Evolutionary conservation across 768 basidiomycete species (phyloP), one percentile per base, ranked within the genome.

Genomic region (Boletellus ananas): DNA sequence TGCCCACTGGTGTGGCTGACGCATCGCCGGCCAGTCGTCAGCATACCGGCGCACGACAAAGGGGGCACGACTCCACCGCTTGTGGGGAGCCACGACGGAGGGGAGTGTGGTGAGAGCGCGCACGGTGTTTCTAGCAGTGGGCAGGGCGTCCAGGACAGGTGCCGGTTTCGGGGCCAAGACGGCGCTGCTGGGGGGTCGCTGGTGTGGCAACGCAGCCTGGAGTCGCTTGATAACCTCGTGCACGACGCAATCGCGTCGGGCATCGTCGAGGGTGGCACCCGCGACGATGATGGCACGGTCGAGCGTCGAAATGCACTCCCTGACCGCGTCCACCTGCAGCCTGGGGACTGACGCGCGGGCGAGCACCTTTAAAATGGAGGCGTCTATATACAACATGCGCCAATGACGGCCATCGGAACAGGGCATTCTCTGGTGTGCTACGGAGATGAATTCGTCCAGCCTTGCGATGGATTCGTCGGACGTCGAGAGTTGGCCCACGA

Each of bases 271-370:
- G 3, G 85, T 81, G 2, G 62, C 63, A 0, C 94, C 94, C 13
- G 92, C 85, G 43, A 94, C 76, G 54, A 98, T 83, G 55, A 97
- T 84, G 1, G 86, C 85, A 56, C 74, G 76, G 62, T 99, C 96
- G 21, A 97, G 70, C 13, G 74, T 69, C 6, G 73, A 70, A 34
- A 97, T 77, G 20, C 78, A 73, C 39, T 72, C 72, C 52, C 72
- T 54, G 11, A 69, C 72, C 3, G 59, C 56, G 9, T 56, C 40
- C n/a, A 60, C 59, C 43, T 55, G 50, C 9, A 60, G 41, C 1
- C 11, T 21, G 3, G 52, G 51, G 1, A 42, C 46, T 3, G 61
- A 56, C 27, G 58, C 45, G 57, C 74, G 68, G 29, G 70, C 61
- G 58, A 86, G 68, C 5, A 74, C 73, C 52, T 74, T 74, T 36